These are phyloP conservation scores for Remersonia thermophila DNA, from an alignment of 2,329 filamentous ascomycete genomes.

Conservation along the genomic window DNA sequence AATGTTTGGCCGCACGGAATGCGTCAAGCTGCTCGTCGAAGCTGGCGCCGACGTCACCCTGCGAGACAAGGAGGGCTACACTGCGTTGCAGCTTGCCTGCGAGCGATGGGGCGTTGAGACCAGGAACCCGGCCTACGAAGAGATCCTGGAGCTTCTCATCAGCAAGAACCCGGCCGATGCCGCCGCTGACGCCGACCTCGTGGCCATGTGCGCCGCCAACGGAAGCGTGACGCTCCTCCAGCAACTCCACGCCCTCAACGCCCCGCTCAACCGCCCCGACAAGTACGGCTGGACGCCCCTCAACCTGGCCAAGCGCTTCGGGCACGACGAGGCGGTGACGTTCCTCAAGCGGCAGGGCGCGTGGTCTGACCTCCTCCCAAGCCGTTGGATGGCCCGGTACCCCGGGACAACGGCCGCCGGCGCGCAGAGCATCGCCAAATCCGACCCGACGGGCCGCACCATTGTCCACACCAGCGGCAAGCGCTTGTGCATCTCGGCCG, in stretches of 20 bases:
- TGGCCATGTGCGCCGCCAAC: slow-evolving; percentile 12
- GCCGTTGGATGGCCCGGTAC: slow-evolving; percentile 5
- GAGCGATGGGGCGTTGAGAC: slow-evolving; percentile 10
- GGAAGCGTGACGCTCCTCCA: slow-evolving; percentile 10
- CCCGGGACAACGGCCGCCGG: slow-evolving; percentile 4
- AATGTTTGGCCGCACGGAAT: slow-evolving; percentile 6
- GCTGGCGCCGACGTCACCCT: slow-evolving; percentile 4
- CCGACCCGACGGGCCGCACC: not conserved
- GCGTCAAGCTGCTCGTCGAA: slow-evolving; percentile 8
- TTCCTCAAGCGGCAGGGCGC: slow-evolving; percentile 12
- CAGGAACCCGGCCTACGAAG: slow-evolving; percentile 4
- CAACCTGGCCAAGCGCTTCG: slow-evolving; percentile 9
- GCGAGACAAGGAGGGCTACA: slow-evolving; percentile 3
- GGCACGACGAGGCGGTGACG: slow-evolving; percentile 3
- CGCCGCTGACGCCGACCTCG: slow-evolving; percentile 8
- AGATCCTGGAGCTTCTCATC: slow-evolving; percentile 9
- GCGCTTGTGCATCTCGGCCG: slow-evolving; percentile 10
- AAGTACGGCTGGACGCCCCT: slow-evolving; percentile 16
- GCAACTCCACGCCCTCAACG: slow-evolving; percentile 7
- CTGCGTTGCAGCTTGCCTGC: slow-evolving; percentile 11
- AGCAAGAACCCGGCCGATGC: slow-evolving; percentile 1
- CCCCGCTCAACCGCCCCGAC: slow-evolving; percentile 11
- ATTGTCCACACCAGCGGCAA: slow-evolving; percentile 1
- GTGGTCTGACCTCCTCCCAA: slow-evolving; percentile 8
- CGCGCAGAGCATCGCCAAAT: slow-evolving; percentile 1